phyloP scores from a whole-genome alignment of 1,284 basidiomycete genomes.

The Tylopilus sp. region DNA sequence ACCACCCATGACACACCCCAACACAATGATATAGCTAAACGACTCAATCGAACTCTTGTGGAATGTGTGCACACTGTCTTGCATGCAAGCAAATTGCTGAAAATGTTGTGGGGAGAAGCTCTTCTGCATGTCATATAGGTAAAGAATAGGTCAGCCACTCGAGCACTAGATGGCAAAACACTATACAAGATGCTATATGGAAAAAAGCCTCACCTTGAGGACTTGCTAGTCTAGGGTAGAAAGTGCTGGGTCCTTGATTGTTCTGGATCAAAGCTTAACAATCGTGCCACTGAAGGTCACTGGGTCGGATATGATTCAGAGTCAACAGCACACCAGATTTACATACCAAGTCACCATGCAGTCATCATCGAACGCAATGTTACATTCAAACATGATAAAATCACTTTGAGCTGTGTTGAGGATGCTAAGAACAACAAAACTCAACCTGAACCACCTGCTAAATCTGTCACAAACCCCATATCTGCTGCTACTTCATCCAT shows the following conservation, averaged over 20 bases:
- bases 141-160: background rate
- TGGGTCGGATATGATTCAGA: background rate
- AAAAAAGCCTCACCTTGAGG: background rate
- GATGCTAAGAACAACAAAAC: background rate
- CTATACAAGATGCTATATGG: background rate
- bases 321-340: background rate
- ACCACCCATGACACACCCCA: background rate
- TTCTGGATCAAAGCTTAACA: background rate
- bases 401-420: background rate
- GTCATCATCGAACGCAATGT: background rate
- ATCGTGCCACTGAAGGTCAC: background rate
- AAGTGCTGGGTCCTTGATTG: background rate
- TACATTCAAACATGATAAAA: background rate
- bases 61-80: background rate
- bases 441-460: no score
- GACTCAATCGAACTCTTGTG: background rate
- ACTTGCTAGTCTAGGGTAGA: background rate
- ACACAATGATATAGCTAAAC: background rate
- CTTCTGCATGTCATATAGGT: background rate
- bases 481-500: no score
- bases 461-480: background rate
- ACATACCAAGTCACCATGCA: background rate
- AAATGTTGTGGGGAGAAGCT: background rate
- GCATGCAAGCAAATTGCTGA: background rate
- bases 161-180: background rate